Evolutionary conservation across 192 early-diverging fungal species (phyloP).

Genomic region (Coemansia interrupta): DNA sequence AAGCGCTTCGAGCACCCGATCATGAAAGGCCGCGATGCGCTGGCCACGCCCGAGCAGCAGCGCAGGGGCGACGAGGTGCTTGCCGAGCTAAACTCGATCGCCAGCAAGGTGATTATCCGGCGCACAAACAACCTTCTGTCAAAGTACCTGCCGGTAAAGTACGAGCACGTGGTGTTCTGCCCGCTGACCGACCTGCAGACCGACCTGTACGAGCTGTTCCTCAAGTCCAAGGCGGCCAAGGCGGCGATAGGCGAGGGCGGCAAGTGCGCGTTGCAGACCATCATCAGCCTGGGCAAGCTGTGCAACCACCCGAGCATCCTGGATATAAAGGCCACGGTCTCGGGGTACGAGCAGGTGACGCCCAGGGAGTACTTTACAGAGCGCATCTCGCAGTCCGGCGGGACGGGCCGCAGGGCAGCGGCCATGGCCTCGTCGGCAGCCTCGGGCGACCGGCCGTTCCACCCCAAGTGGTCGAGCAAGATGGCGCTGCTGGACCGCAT

Average conservation of each 20-base stretch:
- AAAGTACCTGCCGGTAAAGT: conserved; percentile 96
- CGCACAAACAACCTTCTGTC: conserved; percentile 93
- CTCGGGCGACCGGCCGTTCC: conserved; percentile 32
- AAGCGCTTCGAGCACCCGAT: conserved; percentile 94
- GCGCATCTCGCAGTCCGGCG: conserved; percentile 5
- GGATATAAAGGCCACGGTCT: conserved; percentile 59
- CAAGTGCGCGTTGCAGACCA: conserved; percentile 83
- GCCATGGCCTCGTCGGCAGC: background rate
- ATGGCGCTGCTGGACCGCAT: conserved; percentile 79
- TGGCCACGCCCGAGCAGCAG: conserved; percentile 77
- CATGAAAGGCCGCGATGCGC: conserved; percentile 84
- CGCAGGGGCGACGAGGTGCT: conserved; percentile 79
- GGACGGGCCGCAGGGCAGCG: background rate
- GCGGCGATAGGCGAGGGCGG: conserved; percentile 62
- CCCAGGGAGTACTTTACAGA: conserved; percentile 56
- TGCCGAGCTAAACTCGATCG: conserved; percentile 76
- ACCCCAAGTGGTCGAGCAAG: conserved; percentile 84
- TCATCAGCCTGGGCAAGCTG: conserved; percentile 90
- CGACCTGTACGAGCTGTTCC: conserved; percentile 77
- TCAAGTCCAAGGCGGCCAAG: conserved; percentile 63
- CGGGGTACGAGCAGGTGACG: conserved; percentile 59
- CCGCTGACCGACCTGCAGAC: conserved; percentile 72
- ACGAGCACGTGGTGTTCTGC: conserved; percentile 98
- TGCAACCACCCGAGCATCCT: conserved; percentile 96
- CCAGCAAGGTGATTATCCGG: conserved; percentile 95